Conservation (phyloP, 2,329 filamentous ascomycete species). For the Penicillium sp. region DNA sequence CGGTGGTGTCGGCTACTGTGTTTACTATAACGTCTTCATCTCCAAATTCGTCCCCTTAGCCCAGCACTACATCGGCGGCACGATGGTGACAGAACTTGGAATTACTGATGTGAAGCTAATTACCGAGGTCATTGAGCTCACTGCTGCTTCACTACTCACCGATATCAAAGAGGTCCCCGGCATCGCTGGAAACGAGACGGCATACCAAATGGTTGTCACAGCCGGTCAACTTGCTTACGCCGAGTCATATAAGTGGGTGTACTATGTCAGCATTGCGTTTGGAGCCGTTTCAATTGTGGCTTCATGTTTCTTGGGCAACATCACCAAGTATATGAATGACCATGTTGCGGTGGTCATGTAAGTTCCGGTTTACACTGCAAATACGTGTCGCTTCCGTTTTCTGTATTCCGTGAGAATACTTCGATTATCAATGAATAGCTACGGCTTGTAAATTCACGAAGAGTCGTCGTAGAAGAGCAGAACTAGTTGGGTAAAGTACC, state of each 20-base stretch:
- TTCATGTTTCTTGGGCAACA: constrained; percentile 56
- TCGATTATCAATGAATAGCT: background rate
- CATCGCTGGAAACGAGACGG: constrained; percentile 49
- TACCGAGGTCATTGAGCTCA: constrained; percentile 50
- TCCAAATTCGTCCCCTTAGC: constrained; percentile 47
- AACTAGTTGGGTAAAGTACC: background rate
- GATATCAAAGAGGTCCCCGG: constrained; percentile 49
- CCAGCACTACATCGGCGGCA: constrained; percentile 47
- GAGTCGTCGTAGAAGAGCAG: background rate
- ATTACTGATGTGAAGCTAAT: constrained; percentile 50
- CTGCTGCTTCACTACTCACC: constrained; percentile 49
- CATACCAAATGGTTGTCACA: constrained; percentile 51
- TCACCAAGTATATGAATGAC: constrained; percentile 56
- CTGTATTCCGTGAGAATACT: background rate
- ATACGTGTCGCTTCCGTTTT: background rate
- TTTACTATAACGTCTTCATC: constrained; percentile 52
- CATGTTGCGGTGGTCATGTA: constrained; percentile 52
- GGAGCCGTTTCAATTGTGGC: constrained; percentile 55
- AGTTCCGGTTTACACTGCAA: background rate
- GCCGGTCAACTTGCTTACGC: constrained; percentile 57
- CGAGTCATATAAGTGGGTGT: constrained; percentile 57
- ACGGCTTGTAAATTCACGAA: background rate
- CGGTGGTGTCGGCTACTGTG: constrained; percentile 60
- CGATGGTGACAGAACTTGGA: constrained; percentile 47
- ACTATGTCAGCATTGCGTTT: constrained; percentile 60